These are phyloP conservation scores for Aspergillus bridgeri DNA, from an alignment of 495 filamentous ascomycete genomes.

Conservation along the genomic window DNA sequence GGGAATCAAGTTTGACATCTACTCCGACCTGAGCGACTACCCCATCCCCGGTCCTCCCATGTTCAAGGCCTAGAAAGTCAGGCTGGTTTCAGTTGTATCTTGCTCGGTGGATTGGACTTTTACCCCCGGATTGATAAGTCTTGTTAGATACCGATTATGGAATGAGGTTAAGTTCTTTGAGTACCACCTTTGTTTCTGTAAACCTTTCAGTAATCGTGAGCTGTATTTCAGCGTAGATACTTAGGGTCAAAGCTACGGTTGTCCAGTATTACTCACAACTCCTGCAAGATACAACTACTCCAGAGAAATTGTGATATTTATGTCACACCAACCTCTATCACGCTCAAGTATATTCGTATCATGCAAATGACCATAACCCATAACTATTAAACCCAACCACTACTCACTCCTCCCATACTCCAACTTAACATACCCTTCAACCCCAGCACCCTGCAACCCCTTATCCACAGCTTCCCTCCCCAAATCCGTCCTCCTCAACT, in stretches of 20 bases:
- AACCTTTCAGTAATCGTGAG: too few relatives aligned
- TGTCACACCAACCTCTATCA: too few relatives aligned
- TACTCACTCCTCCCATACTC: constrained; percentile 30
- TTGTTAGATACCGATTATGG: background rate
- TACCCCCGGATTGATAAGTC: background rate
- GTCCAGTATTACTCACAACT: too few relatives aligned
- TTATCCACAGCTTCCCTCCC: constrained; percentile 18
- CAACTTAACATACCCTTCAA: constrained; percentile 40
- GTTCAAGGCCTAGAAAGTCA: constrained; percentile 21
- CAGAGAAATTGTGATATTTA: too few relatives aligned
- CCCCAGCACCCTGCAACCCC: constrained; percentile 26
- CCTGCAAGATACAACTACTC: too few relatives aligned
- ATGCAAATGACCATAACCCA: too few relatives aligned
- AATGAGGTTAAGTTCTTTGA: background rate
- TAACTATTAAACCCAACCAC: too few relatives aligned
- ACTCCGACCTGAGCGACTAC: constrained; percentile 43
- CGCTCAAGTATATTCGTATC: background rate
- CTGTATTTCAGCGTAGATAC: background rate
- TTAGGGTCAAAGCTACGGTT: background rate
- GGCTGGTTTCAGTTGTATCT: background rate
- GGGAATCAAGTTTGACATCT: constrained; percentile 61
- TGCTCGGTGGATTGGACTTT: background rate
- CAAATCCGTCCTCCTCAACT: constrained; percentile 45
- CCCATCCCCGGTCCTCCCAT: constrained; percentile 50
- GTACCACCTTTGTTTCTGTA: background rate